phyloP scores from a whole-genome alignment of 305 asterid species.

The Plantago rigida region DNA sequence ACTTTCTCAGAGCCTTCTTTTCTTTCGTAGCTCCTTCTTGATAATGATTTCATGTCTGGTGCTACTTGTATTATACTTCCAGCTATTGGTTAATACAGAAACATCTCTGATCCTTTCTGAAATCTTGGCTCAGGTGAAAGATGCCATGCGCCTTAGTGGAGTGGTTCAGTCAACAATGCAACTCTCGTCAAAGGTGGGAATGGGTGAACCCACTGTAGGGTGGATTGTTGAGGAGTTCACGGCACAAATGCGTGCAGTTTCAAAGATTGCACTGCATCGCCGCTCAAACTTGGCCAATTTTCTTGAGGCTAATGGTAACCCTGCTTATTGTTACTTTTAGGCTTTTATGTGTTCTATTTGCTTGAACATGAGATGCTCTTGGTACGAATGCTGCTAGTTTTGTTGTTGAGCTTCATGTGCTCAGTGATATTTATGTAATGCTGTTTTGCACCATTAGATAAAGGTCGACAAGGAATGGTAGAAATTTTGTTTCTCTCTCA shows the following conservation, averaged over 20 bases:
- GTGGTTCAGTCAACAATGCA: constrained; percentile 76
- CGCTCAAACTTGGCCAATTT: constrained; percentile 79
- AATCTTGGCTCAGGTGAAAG: constrained; percentile 62
- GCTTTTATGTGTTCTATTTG: constrained; percentile 7
- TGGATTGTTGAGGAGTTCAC: constrained; percentile 95
- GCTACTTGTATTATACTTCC: constrained; percentile 6
- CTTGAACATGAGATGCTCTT: constrained; percentile 5
- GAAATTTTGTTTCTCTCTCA: background rate
- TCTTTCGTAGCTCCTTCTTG: background rate
- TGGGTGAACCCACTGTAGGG: constrained; percentile 72
- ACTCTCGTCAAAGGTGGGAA: constrained; percentile 74
- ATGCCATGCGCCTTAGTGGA: constrained; percentile 80
- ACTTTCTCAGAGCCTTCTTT: constrained; percentile 27
- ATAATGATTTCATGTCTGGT: no score
- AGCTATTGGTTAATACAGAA: constrained; percentile 4
- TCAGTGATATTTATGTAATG: background rate
- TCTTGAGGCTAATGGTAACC: constrained; percentile 73
- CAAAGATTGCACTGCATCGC: constrained; percentile 88
- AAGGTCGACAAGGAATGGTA: background rate
- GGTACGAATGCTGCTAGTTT: background rate
- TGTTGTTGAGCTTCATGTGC: background rate
- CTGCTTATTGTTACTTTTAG: background rate
- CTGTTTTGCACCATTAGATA: background rate
- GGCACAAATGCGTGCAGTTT: constrained; percentile 93
- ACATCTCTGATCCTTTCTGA: constrained; percentile 21